Evolutionary conservation across 345 rosid species (phyloP).

Genomic region (Aquilaria sinensis): DNA sequence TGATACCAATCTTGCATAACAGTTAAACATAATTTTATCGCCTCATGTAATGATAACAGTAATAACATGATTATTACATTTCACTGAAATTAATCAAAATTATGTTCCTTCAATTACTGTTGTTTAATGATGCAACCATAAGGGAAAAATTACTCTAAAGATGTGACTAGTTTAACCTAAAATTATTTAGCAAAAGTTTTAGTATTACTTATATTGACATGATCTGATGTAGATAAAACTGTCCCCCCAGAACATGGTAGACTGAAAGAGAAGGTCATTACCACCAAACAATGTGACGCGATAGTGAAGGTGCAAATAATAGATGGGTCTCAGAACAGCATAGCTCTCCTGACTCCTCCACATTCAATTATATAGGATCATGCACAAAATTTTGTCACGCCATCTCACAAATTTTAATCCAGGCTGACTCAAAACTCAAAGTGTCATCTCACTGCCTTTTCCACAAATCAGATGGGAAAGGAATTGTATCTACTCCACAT

Average conservation of each 20-base stretch:
- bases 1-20: too few relatives aligned
- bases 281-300: conserved; percentile 24
- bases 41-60: too few relatives aligned
- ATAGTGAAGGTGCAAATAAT: conserved; percentile 17
- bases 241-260: background rate
- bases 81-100: too few relatives aligned
- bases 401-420: conserved; percentile 12
- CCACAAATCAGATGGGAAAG: conserved; percentile 5
- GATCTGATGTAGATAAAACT: too few relatives aligned
- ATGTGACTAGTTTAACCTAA: too few relatives aligned
- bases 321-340: conserved; percentile 17
- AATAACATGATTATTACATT: too few relatives aligned
- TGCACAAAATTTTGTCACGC: conserved; percentile 12
- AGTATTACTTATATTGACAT: too few relatives aligned
- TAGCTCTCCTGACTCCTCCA: conserved; percentile 19
- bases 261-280: conserved; percentile 18
- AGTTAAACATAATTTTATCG: too few relatives aligned
- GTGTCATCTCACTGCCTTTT: conserved; percentile 7
- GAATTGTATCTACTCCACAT: conserved; percentile 30
- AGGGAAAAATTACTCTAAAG: too few relatives aligned
- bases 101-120: too few relatives aligned
- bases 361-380: conserved; percentile 20
- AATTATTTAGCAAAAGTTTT: too few relatives aligned
- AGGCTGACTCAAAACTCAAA: conserved; percentile 1
- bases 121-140: too few relatives aligned